phyloP scores from a whole-genome alignment of 2,329 filamentous ascomycete species.

The Stachybotrys echinatus region DNA sequence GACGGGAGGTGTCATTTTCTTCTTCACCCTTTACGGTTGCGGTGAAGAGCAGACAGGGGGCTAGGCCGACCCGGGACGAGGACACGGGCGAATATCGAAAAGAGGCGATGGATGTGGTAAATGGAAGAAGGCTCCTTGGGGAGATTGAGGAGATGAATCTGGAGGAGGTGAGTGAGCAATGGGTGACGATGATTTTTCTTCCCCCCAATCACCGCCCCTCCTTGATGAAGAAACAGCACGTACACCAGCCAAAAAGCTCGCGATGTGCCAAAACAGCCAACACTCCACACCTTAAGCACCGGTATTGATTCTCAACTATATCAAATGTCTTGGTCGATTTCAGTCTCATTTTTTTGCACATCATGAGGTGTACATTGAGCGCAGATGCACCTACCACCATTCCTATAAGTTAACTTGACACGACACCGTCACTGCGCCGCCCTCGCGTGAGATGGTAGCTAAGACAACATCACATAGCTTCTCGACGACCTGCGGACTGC shows the following conservation, averaged over 20 bases:
- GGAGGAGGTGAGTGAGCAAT: conserved; percentile 55
- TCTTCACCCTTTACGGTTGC: background rate
- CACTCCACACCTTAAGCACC: background rate
- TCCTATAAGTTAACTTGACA: too few relatives aligned
- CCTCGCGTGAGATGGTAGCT: too few relatives aligned
- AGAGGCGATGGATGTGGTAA: conserved; percentile 29
- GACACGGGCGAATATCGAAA: conserved; percentile 10
- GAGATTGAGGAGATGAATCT: conserved; percentile 54
- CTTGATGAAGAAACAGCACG: background rate
- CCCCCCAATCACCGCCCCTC: background rate
- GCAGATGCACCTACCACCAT: too few relatives aligned
- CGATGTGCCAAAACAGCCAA: conserved; percentile 1
- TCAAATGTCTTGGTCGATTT: too few relatives aligned
- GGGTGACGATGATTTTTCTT: background rate
- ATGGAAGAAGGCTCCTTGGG: conserved; percentile 44
- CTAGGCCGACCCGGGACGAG: too few relatives aligned
- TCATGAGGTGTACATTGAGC: too few relatives aligned
- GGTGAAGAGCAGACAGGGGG: background rate
- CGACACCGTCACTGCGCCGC: too few relatives aligned
- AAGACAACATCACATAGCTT: conserved; percentile 2
- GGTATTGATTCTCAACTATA: too few relatives aligned
- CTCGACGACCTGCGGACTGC: conserved; percentile 17
- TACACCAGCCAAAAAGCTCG: conserved; percentile 15
- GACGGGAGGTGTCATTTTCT: conserved; percentile 54
- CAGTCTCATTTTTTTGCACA: too few relatives aligned